A percentile compares a stretch with the other conserved stretches of the same genome.
Evolutionary conservation across 345 rosid genomes (phyloP).

Genomic region (Gynandropsis gynandra): DNA sequence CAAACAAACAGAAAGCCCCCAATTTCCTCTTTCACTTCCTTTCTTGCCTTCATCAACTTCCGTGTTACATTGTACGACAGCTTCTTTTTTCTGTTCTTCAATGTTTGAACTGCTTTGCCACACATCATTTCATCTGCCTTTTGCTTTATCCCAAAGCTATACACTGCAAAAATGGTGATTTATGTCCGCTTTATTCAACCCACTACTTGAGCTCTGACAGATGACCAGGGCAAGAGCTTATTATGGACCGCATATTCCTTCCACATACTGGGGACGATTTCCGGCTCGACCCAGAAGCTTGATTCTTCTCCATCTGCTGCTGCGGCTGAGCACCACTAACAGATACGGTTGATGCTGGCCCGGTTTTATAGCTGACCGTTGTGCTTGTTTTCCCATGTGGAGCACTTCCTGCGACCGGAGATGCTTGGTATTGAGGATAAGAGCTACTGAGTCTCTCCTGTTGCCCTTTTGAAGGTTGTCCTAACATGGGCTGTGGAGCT

Average conservation of each 20-base stretch:
- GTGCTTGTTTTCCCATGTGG: constrained; percentile 30
- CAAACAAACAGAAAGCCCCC: too few species aligned
- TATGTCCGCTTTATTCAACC: constrained; percentile 16
- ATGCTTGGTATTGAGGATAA: constrained; percentile 16
- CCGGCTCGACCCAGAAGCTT: constrained; percentile 30
- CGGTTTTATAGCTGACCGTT: constrained; percentile 22
- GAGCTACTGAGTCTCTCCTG: constrained; percentile 25
- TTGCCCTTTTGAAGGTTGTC: constrained; percentile 25
- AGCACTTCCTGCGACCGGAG: constrained; percentile 28
- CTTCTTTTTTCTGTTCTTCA: too few species aligned
- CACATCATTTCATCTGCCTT: constrained; percentile 1
- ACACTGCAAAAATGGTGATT: constrained; percentile 27
- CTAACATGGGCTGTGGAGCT: constrained; percentile 24
- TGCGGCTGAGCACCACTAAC: constrained; percentile 28
- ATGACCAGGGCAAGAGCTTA: constrained; percentile 39
- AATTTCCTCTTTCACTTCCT: too few species aligned
- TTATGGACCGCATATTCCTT: constrained; percentile 47
- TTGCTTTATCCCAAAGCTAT: constrained; percentile 16
- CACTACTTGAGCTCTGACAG: constrained; percentile 46
- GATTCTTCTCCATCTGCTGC: constrained; percentile 30
- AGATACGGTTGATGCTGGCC: constrained; percentile 20
- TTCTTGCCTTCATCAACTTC: too few species aligned
- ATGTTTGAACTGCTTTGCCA: too few species aligned
- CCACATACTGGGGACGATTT: constrained; percentile 54
- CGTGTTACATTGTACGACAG: too few species aligned